Conservation (phyloP, 345 rosid genomes). For the Euphorbia peplus region DNA sequence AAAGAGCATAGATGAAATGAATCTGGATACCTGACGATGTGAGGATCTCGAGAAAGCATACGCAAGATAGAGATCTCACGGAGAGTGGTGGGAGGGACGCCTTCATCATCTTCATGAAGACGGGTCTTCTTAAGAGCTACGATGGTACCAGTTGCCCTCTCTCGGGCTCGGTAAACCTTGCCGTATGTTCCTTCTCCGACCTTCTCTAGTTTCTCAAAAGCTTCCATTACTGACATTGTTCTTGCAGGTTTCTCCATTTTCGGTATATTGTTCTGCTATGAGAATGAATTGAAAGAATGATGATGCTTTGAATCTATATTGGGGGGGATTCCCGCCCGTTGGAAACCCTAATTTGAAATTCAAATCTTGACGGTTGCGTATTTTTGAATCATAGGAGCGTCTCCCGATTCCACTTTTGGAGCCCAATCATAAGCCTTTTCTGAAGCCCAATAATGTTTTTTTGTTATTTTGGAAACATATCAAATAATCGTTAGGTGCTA, state of each 20-base stretch:
- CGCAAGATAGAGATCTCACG: slow-evolving; percentile 98
- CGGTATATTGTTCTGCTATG: not conserved
- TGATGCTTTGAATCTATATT: too few species aligned
- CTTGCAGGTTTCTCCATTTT: slow-evolving; percentile 2
- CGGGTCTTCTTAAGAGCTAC: slow-evolving; percentile 99
- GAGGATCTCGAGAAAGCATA: slow-evolving; percentile 95
- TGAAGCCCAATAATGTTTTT: too few species aligned
- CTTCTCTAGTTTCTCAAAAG: slow-evolving; percentile 94
- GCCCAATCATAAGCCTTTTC: not conserved
- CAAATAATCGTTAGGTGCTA: too few species aligned
- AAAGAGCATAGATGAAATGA: not conserved
- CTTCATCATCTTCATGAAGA: slow-evolving; percentile 96
- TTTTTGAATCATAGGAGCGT: not conserved
- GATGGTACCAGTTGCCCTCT: slow-evolving; percentile 83
- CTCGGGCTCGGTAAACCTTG: slow-evolving; percentile 92
- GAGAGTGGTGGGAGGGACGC: slow-evolving; percentile 97
- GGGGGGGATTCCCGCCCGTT: slow-evolving; percentile 12
- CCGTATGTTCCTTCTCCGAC: slow-evolving; percentile 99
- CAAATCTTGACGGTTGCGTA: not conserved
- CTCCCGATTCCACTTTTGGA: not conserved
- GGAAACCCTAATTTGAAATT: slow-evolving; percentile 10
- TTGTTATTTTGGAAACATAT: too few species aligned
- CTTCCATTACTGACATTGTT: slow-evolving; percentile 66
- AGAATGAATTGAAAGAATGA: too few species aligned
- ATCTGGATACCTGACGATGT: slow-evolving; percentile 56